Evolutionary conservation across 2,329 filamentous ascomycete genomes (phyloP), one percentile per base, ranked within the genome.

Genomic region (Colletotrichum tamarilloi): DNA sequence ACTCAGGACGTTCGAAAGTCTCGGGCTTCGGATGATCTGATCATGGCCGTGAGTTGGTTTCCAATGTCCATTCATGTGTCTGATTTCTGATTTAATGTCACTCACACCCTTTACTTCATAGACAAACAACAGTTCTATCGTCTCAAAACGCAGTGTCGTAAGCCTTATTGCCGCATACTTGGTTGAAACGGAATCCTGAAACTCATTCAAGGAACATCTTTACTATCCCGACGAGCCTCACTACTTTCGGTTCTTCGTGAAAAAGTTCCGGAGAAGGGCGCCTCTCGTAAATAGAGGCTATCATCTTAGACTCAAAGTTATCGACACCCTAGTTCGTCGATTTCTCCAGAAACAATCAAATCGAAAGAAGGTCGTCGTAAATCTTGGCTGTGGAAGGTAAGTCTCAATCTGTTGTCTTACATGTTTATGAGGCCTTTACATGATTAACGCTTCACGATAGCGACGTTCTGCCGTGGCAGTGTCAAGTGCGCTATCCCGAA

Each of bases 81-180:
- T 35, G 32, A 12, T 30, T 12, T 32, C 6, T 2, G 28, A 56
- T 35, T 16, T 19, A 32, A 19, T 9, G 28, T 32, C 57, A 65
- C 76, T 42, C 74, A 75, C 74, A 38, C 71, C 55, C 26, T 19
- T 16, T 28, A 42, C 7, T n/a, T 62, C 56, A 35, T 59, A 94
- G 90, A 98, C 95, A 71, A 98, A 98, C 81, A 95, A 92, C 80
- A 96, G 94, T 82, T 97, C 94, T 79, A 98, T 98, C 77, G 92
- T 95, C 19, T 98, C 95, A 16, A 98, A 98, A 81, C 88, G 95
- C 76, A 97, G 95, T 78, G 95, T 98, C n/a, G 95, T 98, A 80
- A 56, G 71, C 53, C 53, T 6, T 19, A 11, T 19, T 19, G 24
- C 6, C 30, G 49, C 26, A 5, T 42, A 28, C 16, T 32, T 7